Evolutionary conservation across 129 eudicot genomes (phyloP), one percentile per base, ranked within the genome.

Genomic region (Daucus carota): DNA sequence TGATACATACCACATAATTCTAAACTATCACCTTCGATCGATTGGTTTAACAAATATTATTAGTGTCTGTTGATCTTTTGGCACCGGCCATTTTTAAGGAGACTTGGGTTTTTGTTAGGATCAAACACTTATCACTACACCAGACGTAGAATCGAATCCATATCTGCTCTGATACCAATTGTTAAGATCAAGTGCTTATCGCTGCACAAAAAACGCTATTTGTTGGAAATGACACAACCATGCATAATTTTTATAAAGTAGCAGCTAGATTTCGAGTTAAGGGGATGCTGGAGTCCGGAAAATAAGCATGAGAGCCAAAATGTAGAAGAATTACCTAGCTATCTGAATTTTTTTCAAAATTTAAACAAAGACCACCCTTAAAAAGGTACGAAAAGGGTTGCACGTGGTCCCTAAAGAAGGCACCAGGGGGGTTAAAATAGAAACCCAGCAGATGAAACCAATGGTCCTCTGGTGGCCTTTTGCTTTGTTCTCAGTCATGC

Each of bases 381-480:
- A 73, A 73, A 73, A 73, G 65, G 76, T 31, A 26, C 10, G 10
- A 32, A 73, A 73, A 73, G 76, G 43, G 42, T 31, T 31, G 65
- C 76, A 47, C 76, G 76, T 73, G 76, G 76, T 73, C 57, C 76
- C 63, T 46, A 22, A 29, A 33, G 34, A 46, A 31, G 43, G 34
- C 11, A 59, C 42, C 22, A 54, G 63, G 43, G 63, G 62, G 65
- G 43, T 22, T 57, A 47, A 73, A 73, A 73, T 44, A 24, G 65
- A 73, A 73, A 47, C 24, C 42, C 16, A 70, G 48, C 43, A 73
- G 63, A 48, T 73, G 43, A 34, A 44, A 46, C 75, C 76, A 52
- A 32, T 31, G 63, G 76, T 73, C 76, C 76, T 73, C 7, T 32
- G 65, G 26, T 28, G 65, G 76, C 76, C n/a, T 73, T 73, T 47